Conservation (phyloP, 2,329 filamentous ascomycete species). For the Fusarium sp. region DNA sequence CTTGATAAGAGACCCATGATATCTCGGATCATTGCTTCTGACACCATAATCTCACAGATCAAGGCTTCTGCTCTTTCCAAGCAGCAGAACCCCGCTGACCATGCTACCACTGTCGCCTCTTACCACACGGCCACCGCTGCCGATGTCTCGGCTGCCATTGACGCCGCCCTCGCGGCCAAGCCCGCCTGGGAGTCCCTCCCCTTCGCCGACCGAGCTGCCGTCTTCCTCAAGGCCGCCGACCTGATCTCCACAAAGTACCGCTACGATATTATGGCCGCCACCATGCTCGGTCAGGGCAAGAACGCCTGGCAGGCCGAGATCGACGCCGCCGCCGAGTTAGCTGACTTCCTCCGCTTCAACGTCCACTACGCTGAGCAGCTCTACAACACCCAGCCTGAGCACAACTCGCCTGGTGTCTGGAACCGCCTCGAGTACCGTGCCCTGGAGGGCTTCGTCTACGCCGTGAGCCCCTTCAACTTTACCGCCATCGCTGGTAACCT, state of each 20-base stretch:
- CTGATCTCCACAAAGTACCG: conserved; percentile 92
- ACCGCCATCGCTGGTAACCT: conserved; percentile 94
- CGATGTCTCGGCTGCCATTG: conserved; percentile 84
- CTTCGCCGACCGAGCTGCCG: conserved; percentile 89
- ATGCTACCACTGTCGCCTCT: conserved; percentile 80
- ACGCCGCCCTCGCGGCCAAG: conserved; percentile 87
- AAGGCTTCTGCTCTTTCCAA: conserved; percentile 73
- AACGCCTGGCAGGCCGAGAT: conserved; percentile 99
- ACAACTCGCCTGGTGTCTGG: conserved; percentile 88
- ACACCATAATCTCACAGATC: conserved; percentile 60
- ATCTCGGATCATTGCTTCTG: conserved; percentile 8
- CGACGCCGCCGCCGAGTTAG: conserved; percentile 90
- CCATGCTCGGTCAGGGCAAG: conserved; percentile 97
- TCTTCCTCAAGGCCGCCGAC: conserved; percentile 97
- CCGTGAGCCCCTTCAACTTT: conserved; percentile 96
- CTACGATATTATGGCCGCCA: conserved; percentile 95
- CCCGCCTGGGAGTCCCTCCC: conserved; percentile 86
- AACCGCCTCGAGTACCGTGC: conserved; percentile 91
- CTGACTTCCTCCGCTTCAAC: conserved; percentile 94
- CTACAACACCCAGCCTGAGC: conserved; percentile 86
- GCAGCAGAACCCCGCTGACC: conserved; percentile 87
- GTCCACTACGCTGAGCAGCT: conserved; percentile 94
- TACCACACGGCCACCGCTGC: conserved; percentile 85
- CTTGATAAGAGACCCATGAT: conserved; percentile 2
- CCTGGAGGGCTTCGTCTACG: conserved; percentile 95